Evolutionary conservation across 352 stramenopile genomes (phyloP), one percentile per base, ranked within the genome.

Genomic region (Pythium guiyangense): DNA sequence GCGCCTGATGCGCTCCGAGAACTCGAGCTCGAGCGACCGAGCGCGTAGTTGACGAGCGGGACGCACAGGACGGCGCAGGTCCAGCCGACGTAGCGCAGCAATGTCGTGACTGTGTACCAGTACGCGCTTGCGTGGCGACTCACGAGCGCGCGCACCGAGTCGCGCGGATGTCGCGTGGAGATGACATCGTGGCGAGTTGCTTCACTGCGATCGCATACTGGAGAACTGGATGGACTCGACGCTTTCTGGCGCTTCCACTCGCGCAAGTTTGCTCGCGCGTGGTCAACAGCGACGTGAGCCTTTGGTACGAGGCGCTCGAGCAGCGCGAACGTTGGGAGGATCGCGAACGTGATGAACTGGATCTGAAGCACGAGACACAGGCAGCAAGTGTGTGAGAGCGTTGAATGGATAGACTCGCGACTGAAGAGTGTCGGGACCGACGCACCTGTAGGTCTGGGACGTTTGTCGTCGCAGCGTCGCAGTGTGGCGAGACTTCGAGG

Each of bases 341-440:
- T 60, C 1, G 60, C 53, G 34, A 48, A 62, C 15, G 61, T 60
- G 52, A 72, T 69, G 47, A 69, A 72, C n/a, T 63, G 60, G 47
- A 69, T 72, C 54, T 71, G 56, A 26, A 10, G 20, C 31, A 37
- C 17, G 20, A 46, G 4, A 9, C 25, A 25, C 35, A 17, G 48
- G 50, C 11, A 27, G 20, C 26, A 22, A 10, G 2, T 45, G 14
- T 9, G 18, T 45, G 39, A 20, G 22, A 22, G 22, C 22, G 18
- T 45, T 1, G 8, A 15, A 20, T 8, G 2, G 39, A 49, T 26
- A 22, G 5, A 31, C 2, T 31, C 2, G 34, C 12, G 27, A 1
- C 20, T 12, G 8, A 20, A 11, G 15, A 20, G 26, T 25, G 49
- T 31, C 6, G 6, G 6, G 14, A 42, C 4, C 11, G 12, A 31